Conservation (phyloP, 805 yeast species). For the Teunomyces lycoperdinae region DNA sequence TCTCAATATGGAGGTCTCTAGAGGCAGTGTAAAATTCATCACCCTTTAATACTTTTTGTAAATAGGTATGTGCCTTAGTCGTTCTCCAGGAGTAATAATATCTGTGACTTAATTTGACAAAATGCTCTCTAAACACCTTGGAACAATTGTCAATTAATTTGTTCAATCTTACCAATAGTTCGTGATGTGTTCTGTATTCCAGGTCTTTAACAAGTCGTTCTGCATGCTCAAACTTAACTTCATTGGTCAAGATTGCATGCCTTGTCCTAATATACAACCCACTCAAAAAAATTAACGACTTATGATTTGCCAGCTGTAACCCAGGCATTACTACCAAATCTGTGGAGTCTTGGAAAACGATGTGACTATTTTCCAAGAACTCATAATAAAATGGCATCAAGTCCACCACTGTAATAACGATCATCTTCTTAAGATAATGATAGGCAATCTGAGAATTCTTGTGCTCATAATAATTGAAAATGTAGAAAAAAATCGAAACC, state of each 20-base stretch:
- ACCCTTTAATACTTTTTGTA: conserved; percentile 33
- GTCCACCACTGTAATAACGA: conserved; percentile 18
- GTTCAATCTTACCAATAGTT: conserved; percentile 2
- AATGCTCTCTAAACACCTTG: conserved; percentile 6
- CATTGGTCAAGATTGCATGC: conserved; percentile 4
- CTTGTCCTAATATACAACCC: conserved; percentile 8
- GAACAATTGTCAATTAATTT: conserved; percentile 1
- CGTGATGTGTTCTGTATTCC: conserved; percentile 15
- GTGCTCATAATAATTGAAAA: conserved; percentile 41
- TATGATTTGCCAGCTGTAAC: conserved; percentile 17
- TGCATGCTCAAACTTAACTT: conserved; percentile 15
- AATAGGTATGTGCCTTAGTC: conserved; percentile 51
- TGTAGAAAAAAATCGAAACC: conserved; percentile 39
- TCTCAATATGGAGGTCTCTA: conserved; percentile 1
- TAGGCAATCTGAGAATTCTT: conserved; percentile 34
- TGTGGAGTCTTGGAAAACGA: conserved; percentile 11
- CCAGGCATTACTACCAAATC: conserved; percentile 19
- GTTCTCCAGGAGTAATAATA: conserved; percentile 71
- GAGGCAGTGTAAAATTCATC: conserved; percentile 21
- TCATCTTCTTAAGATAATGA: conserved; percentile 35
- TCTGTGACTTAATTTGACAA: conserved; percentile 45
- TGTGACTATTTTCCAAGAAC: conserved; percentile 10
- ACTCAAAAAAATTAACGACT: conserved; percentile 12
- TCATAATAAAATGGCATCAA: conserved; percentile 15
- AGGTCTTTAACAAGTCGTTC: conserved; percentile 13